phyloP scores from a whole-genome alignment of 1,284 basidiomycete genomes.

The Abortiporus biennis region DNA sequence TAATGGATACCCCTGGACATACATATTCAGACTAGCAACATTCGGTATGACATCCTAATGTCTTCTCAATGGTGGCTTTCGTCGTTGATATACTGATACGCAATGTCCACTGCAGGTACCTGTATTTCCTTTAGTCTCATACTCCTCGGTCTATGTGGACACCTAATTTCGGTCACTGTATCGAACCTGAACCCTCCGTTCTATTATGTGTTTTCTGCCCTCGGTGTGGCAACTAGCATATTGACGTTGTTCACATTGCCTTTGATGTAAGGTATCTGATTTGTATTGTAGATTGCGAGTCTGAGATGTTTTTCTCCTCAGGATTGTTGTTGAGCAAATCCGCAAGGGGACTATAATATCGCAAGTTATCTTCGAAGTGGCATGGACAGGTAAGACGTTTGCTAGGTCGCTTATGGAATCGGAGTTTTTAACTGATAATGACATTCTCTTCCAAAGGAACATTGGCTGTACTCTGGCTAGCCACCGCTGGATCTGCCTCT shows the following conservation, averaged over 20 bases:
- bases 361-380: constrained; percentile 11
- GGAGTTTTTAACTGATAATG: neutral
- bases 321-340: constrained; percentile 15
- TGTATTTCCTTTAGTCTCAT: constrained; percentile 14
- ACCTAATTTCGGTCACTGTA: constrained; percentile 14
- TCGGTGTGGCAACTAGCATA: constrained; percentile 17
- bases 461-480: constrained; percentile 10
- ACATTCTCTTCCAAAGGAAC: constrained; percentile 8
- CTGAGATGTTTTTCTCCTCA: constrained; percentile 8
- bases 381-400: constrained; percentile 9
- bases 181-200: constrained; percentile 4
- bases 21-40: neutral
- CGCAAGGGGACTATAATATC: constrained; percentile 12
- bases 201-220: constrained; percentile 14
- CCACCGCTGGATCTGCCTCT: constrained; percentile 7
- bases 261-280: constrained; percentile 14
- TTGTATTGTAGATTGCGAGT: neutral
- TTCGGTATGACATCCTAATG: no score
- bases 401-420: neutral
- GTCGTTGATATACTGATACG: no score
- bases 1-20: no score
- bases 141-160: constrained; percentile 15
- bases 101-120: no score
- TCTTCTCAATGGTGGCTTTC: no score
- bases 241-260: constrained; percentile 18